Evolutionary conservation across 208 protist genomes (phyloP).

Genomic region (Crithidia mellificae): DNA sequence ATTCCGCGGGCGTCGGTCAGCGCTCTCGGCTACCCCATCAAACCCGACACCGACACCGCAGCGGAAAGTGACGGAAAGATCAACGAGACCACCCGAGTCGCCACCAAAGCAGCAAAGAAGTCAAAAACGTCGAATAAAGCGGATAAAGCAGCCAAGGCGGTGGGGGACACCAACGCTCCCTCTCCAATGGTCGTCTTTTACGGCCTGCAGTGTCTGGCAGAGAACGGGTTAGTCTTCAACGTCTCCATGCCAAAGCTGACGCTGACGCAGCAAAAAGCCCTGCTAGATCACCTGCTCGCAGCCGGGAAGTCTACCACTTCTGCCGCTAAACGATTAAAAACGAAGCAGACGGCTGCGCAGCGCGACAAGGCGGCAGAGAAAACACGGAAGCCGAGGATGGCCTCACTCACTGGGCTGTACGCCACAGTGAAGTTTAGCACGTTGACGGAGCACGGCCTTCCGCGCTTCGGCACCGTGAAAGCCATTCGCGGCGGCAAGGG

Average conservation of each 20-base stretch:
- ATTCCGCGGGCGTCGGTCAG: constrained; percentile 39
- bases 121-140: neutral
- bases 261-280: constrained; percentile 48
- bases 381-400: neutral
- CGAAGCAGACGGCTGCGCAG: neutral
- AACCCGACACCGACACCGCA: constrained; percentile 23
- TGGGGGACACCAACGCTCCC: constrained; percentile 3
- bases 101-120: neutral
- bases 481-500: constrained; percentile 85
- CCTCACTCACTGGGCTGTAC: constrained; percentile 78
- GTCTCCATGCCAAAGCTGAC: constrained; percentile 74
- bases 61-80: neutral
- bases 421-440: constrained; percentile 83
- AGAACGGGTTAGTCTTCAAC: constrained; percentile 81
- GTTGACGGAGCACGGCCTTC: constrained; percentile 82
- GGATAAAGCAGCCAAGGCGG: neutral
- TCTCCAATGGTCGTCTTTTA: constrained; percentile 57
- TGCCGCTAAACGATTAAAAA: constrained; percentile 6
- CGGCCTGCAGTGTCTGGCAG: constrained; percentile 79
- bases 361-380: neutral
- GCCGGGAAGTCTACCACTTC: constrained; percentile 7
- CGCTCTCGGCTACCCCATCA: constrained; percentile 29
- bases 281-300: constrained; percentile 67
- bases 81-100: constrained; percentile 12
- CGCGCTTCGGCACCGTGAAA: constrained; percentile 85